These are phyloP conservation scores for Aureobasidium uvarum DNA, from an alignment of 2,329 filamentous ascomycete species.

Conservation along the genomic window DNA sequence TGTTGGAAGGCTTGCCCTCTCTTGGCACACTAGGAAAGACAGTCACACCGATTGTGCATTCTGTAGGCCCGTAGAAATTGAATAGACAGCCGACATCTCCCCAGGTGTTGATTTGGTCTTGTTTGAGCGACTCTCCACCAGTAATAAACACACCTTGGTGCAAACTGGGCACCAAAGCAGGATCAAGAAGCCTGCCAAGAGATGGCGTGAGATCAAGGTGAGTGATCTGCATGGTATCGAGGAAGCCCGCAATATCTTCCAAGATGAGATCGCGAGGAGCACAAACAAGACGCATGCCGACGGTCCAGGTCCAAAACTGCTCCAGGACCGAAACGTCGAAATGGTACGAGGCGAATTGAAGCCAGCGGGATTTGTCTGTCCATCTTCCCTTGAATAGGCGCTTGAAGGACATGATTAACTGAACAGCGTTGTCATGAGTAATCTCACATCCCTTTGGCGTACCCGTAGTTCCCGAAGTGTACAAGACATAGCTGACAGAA, in stretches of 20 bases:
- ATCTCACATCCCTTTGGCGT: constrained; percentile 85
- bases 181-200: constrained; percentile 73
- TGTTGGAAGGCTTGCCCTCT: constrained; percentile 81
- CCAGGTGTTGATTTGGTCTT: constrained; percentile 86
- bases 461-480: constrained; percentile 84
- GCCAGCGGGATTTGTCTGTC: constrained; percentile 70
- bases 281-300: constrained; percentile 79
- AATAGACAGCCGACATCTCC: constrained; percentile 77
- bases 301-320: constrained; percentile 94
- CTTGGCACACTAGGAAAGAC: constrained; percentile 79
- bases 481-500: constrained; percentile 76
- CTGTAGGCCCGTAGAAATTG: constrained; percentile 87
- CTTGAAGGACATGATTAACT: constrained; percentile 85
- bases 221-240: constrained; percentile 71
- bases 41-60: constrained; percentile 88
- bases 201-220: constrained; percentile 92
- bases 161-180: constrained; percentile 75
- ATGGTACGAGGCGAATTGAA: constrained; percentile 92
- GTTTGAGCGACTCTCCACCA: constrained; percentile 81
- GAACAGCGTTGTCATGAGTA: constrained; percentile 83
- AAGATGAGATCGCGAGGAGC: constrained; percentile 82
- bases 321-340: constrained; percentile 93
- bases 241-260: constrained; percentile 73
- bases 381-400: constrained; percentile 73
- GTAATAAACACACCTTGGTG: constrained; percentile 88